These are phyloP conservation scores for Rutstroemia sp. DNA, from an alignment of 2,329 filamentous ascomycete species.

Conservation along the genomic window DNA sequence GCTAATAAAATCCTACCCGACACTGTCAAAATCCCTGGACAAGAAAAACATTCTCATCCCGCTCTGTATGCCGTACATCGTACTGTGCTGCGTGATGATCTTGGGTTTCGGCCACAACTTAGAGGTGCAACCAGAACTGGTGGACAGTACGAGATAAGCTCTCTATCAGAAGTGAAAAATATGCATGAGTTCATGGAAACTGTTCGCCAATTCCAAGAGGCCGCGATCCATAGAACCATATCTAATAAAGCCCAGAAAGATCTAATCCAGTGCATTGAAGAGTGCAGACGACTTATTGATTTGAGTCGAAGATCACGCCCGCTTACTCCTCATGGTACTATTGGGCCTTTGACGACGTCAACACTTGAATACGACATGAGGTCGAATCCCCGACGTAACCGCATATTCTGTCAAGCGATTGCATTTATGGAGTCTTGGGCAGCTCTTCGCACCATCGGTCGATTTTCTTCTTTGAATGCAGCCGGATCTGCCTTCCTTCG, in stretches of 20 bases:
- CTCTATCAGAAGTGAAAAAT: constrained; percentile 43
- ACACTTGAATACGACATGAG: constrained; percentile 4
- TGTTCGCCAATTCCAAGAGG: constrained; percentile 32
- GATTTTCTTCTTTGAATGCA: constrained; percentile 46
- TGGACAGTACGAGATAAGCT: constrained; percentile 56
- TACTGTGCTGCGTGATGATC: constrained; percentile 51
- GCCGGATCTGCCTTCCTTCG: constrained; percentile 59
- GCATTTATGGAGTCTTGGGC: constrained; percentile 63
- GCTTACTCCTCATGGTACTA: constrained; percentile 44
- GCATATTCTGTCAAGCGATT: constrained; percentile 10
- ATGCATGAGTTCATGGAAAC: constrained; percentile 42
- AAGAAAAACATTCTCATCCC: constrained; percentile 36
- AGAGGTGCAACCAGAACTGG: constrained; percentile 40
- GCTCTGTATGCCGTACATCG: constrained; percentile 65
- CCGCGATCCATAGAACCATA: background rate
- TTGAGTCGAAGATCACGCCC: constrained; percentile 41
- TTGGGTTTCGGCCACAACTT: constrained; percentile 50
- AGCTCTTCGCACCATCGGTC: constrained; percentile 46
- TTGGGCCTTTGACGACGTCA: constrained; percentile 31
- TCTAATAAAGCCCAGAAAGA: background rate
- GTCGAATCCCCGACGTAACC: background rate
- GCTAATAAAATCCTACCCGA: constrained; percentile 34
- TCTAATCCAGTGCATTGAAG: constrained; percentile 37
- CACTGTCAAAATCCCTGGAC: constrained; percentile 15
- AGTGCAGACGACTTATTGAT: constrained; percentile 44